Conservation (phyloP, 2,329 filamentous ascomycete genomes). For the Arthrobotrys sinensis region DNA sequence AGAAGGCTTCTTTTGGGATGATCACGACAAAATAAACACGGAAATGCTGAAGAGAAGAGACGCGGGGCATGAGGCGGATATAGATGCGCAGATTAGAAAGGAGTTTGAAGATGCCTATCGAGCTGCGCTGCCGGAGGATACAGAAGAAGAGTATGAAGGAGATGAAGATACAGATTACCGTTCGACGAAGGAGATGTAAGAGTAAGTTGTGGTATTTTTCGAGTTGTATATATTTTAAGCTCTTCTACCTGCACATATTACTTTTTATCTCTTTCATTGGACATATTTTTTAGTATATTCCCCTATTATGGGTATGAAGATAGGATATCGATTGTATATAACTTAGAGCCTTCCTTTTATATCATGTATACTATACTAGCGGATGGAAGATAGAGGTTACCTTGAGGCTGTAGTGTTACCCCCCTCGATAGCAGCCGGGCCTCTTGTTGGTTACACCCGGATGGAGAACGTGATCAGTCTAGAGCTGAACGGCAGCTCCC, state of each 20-base stretch:
- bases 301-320: not conserved
- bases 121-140: conserved; percentile 2
- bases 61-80: conserved; percentile 15
- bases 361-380: not conserved
- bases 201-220: conserved; percentile 12
- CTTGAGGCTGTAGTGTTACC: not conserved
- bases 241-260: conserved; percentile 9
- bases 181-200: conserved; percentile 18
- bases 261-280: conserved; percentile 4
- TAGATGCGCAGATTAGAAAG: conserved; percentile 5
- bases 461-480: conserved; percentile 2
- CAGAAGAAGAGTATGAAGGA: not conserved
- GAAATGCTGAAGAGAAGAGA: conserved; percentile 16
- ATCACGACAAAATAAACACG: conserved; percentile 21
- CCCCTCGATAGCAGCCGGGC: not conserved
- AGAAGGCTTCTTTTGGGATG: conserved; percentile 20
- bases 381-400: conserved; percentile 16
- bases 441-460: conserved; percentile 6
- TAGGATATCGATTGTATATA: conserved; percentile 15
- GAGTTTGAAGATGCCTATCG: conserved; percentile 8
- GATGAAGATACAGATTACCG: not conserved
- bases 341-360: not conserved
- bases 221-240: conserved; percentile 20
- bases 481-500: conserved; percentile 40
- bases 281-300: conserved; percentile 5